These are phyloP conservation scores for Gymnopilus dilepis DNA, from an alignment of 768 basidiomycete species.

Conservation along the genomic window DNA sequence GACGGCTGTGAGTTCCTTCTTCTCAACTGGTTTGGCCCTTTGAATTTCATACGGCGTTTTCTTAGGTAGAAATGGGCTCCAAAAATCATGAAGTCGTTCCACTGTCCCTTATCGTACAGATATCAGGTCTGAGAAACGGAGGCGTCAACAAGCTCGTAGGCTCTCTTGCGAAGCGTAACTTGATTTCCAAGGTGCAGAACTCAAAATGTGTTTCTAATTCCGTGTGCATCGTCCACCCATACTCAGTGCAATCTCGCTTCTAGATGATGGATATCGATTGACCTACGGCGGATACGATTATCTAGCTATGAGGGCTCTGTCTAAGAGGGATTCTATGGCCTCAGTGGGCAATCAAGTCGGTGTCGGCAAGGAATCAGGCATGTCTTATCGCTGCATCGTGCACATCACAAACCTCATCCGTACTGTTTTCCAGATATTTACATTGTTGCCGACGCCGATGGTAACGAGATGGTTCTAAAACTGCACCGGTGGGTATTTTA, in stretches of 20 bases:
- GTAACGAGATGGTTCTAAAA: slow-evolving; percentile 89
- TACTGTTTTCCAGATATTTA: slow-evolving; percentile 69
- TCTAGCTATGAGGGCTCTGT: slow-evolving; percentile 91
- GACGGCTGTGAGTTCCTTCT: slow-evolving; percentile 67
- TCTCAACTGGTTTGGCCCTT: background rate
- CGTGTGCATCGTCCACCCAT: background rate
- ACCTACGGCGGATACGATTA: slow-evolving; percentile 99
- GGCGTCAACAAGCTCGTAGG: slow-evolving; percentile 94
- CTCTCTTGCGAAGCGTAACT: slow-evolving; percentile 86
- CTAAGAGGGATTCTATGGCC: slow-evolving; percentile 85
- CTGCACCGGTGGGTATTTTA: slow-evolving; percentile 74
- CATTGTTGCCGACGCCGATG: slow-evolving; percentile 84
- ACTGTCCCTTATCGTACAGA: slow-evolving; percentile 84
- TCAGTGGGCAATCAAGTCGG: slow-evolving; percentile 98
- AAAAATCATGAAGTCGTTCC: slow-evolving; percentile 99
- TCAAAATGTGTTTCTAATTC: slow-evolving; percentile 70
- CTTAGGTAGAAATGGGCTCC: slow-evolving; percentile 97
- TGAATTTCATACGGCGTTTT: background rate
- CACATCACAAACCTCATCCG: background rate
- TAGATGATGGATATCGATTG: slow-evolving; percentile 96
- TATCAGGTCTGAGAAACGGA: slow-evolving; percentile 90
- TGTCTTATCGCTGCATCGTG: slow-evolving; percentile 24
- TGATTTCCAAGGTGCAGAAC: slow-evolving; percentile 90
- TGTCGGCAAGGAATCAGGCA: slow-evolving; percentile 97
- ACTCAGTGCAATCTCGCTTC: slow-evolving; percentile 12